Percentiles rank a stretch among this genome's conserved stretches.
These are phyloP conservation scores for Flaveria bidentis DNA, from an alignment of 129 eudicot species.

Conservation along the genomic window DNA sequence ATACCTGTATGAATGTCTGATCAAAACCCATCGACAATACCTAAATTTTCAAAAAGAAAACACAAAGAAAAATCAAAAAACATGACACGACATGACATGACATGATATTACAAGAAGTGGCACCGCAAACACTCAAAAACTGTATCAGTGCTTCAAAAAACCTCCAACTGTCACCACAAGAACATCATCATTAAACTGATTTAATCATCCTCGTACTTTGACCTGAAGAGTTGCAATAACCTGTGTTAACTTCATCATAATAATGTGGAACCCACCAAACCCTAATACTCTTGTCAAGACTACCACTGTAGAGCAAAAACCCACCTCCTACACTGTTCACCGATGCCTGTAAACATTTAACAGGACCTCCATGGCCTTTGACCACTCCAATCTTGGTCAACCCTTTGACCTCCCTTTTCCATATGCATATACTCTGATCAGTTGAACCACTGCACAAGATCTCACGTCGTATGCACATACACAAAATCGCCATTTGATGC, in stretches of 20 bases:
- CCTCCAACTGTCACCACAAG: neutral
- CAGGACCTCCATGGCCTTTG: conserved; percentile 88
- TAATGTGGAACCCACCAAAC: conserved; percentile 95
- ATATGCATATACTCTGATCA: conserved; percentile 70
- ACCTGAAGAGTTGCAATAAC: conserved; percentile 11
- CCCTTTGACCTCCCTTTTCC: conserved; percentile 66
- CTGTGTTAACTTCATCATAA: conserved; percentile 26
- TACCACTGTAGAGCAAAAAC: conserved; percentile 84
- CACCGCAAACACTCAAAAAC: conserved; percentile 55
- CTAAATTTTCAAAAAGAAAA: neutral
- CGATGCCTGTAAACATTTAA: conserved; percentile 77
- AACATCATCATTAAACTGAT: conserved; percentile 6
- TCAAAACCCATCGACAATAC: conserved; percentile 13
- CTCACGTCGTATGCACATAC: conserved; percentile 67
- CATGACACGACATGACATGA: conserved; percentile 1
- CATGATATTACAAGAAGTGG: conserved; percentile 11
- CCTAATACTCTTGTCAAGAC: conserved; percentile 80
- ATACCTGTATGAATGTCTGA: conserved; percentile 6
- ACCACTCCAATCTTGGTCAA: conserved; percentile 61
- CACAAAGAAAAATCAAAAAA: neutral
- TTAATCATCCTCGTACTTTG: conserved; percentile 26
- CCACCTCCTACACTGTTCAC: conserved; percentile 67
- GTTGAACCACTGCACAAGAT: conserved; percentile 85
- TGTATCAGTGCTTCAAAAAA: conserved; percentile 46
- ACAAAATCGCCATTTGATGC: conserved; percentile 76